phyloP scores from a whole-genome alignment of 2,329 filamentous ascomycete genomes.

The Fonsecaea monophora region DNA sequence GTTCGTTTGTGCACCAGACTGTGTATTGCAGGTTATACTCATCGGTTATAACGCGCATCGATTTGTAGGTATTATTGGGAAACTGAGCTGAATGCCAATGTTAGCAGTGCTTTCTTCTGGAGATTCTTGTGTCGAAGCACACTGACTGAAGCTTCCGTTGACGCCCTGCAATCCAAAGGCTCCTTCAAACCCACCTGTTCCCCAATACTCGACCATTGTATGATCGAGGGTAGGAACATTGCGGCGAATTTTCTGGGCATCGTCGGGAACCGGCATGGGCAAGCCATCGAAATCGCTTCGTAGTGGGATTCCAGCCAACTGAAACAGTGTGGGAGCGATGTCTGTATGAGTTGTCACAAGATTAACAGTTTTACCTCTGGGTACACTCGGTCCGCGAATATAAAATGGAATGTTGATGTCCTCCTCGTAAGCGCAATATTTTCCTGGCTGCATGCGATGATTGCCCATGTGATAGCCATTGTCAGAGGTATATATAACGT shows the following conservation, averaged over 20 bases:
- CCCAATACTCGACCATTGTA: slow-evolving; percentile 66
- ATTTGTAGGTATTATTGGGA: slow-evolving; percentile 48
- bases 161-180: slow-evolving; percentile 31
- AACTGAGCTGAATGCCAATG: not conserved
- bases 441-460: slow-evolving; percentile 65
- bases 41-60: slow-evolving; percentile 46
- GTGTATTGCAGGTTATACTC: slow-evolving; percentile 50
- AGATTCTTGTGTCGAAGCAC: not conserved
- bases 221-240: slow-evolving; percentile 53
- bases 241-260: slow-evolving; percentile 22
- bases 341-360: slow-evolving; percentile 68
- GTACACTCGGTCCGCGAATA: slow-evolving; percentile 64
- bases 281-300: slow-evolving; percentile 64
- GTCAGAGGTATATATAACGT: slow-evolving; percentile 66
- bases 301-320: slow-evolving; percentile 34
- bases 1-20: slow-evolving; percentile 51
- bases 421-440: slow-evolving; percentile 65
- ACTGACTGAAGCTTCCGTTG: slow-evolving; percentile 6
- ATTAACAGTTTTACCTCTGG: slow-evolving; percentile 50
- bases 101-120: not conserved
- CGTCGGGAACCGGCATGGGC: slow-evolving; percentile 53
- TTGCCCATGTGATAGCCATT: slow-evolving; percentile 68
- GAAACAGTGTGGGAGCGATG: slow-evolving; percentile 66
- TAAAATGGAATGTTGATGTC: slow-evolving; percentile 67
- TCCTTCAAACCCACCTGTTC: slow-evolving; percentile 46